Conservation (phyloP, 768 basidiomycete genomes). For the Podaxis rugospora region DNA sequence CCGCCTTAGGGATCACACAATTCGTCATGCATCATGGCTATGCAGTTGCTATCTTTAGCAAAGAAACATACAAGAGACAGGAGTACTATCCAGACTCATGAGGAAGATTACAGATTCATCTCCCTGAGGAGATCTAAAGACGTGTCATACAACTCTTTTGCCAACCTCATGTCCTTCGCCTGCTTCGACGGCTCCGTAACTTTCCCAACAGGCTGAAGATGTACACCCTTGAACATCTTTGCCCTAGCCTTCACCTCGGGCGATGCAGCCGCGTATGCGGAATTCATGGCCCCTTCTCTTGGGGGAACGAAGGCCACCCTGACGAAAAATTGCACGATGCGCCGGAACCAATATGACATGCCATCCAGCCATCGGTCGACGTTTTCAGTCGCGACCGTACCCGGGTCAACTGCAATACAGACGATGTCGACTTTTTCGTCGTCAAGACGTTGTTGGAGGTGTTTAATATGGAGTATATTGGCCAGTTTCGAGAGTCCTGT, state of each 20-base stretch:
- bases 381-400: conserved; percentile 28
- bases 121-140: conserved; percentile 28
- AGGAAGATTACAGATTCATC: conserved; percentile 13
- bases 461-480: conserved; percentile 41
- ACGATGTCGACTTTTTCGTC: conserved; percentile 29
- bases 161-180: conserved; percentile 27
- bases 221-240: conserved; percentile 31
- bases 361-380: conserved; percentile 10
- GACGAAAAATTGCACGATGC: conserved; percentile 11
- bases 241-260: conserved; percentile 25
- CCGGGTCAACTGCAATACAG: conserved; percentile 38
- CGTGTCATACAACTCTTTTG: conserved; percentile 34
- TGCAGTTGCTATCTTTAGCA: too few species aligned
- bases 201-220: conserved; percentile 29
- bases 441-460: conserved; percentile 45
- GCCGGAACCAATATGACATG: conserved; percentile 7
- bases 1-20: too few species aligned
- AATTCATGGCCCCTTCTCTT: conserved; percentile 29
- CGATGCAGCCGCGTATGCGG: conserved; percentile 36
- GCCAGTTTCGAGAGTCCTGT: conserved; percentile 35
- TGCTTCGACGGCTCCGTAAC: conserved; percentile 22
- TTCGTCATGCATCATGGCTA: too few species aligned
- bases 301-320: conserved; percentile 16
- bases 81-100: not conserved
- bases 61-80: too few species aligned